A percentile compares a stretch with the other conserved stretches of the same genome.
Conservation (phyloP, 352 stramenopile genomes). For the Pythium rishiriense region DNA sequence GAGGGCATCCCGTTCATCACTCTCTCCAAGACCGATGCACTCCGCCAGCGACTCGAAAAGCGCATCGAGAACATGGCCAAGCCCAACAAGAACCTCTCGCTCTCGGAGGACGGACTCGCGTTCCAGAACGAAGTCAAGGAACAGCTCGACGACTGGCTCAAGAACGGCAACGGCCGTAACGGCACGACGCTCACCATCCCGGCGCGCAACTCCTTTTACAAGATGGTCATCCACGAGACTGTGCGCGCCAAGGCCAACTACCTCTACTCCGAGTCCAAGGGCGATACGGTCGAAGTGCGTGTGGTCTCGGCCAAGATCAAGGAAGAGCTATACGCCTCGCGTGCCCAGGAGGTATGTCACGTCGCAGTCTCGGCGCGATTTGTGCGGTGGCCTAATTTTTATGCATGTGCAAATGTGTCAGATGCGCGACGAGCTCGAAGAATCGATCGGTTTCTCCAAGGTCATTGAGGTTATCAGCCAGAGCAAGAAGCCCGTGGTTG, state of each 20-base stretch:
- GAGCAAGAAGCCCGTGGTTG: constrained; percentile 74
- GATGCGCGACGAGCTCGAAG: constrained; percentile 64
- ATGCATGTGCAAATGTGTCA: background rate
- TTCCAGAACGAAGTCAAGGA: constrained; percentile 39
- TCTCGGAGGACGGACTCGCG: constrained; percentile 45
- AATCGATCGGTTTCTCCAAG: constrained; percentile 73
- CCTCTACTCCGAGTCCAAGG: constrained; percentile 55
- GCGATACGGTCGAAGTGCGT: constrained; percentile 54
- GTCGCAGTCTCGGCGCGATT: too few relatives aligned
- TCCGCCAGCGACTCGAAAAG: constrained; percentile 57
- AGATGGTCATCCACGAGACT: constrained; percentile 73
- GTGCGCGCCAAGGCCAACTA: constrained; percentile 54
- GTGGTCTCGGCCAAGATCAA: constrained; percentile 67
- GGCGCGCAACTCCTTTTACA: constrained; percentile 70
- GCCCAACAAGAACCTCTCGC: constrained; percentile 53
- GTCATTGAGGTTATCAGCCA: constrained; percentile 75
- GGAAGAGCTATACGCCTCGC: constrained; percentile 55
- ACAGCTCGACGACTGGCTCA: constrained; percentile 53
- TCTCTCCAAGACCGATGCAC: constrained; percentile 42
- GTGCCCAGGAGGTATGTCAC: constrained; percentile 34
- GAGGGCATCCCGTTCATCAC: constrained; percentile 84
- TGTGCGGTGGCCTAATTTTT: too few relatives aligned
- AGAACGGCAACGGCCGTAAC: constrained; percentile 47
- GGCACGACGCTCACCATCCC: constrained; percentile 52
- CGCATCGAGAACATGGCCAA: constrained; percentile 61